Base-by-base conservation (phyloP, 225 moss, liverwort and hornwort species). In the Anthoceros angustus region DNA sequence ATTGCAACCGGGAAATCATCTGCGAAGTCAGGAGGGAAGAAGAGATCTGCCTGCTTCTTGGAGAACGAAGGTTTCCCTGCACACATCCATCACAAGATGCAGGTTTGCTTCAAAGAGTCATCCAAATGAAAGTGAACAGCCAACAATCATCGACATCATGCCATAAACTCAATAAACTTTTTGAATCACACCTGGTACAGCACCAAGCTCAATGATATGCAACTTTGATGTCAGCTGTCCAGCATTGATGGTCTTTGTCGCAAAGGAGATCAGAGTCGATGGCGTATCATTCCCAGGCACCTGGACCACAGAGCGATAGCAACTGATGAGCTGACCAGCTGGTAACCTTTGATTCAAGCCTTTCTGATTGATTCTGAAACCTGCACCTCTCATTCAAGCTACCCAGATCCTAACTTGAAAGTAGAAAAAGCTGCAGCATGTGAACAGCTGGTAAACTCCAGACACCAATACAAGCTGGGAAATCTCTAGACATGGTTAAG, bases 1-100 rank as follows among this genome's bases (percentile, higher is more conserved):
- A 98, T 92, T 60, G 98, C 89, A 50, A 98, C 98, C 14, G 98
- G 98, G 64, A 98, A 98, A 74, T 98, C 98, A 69, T 98, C 98
- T 72, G 98, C 98, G 43, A 98, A 98, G 64, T 98, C 98, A 25
- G 98, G 98, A 55, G 98, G 98, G 65, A 98, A 98, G 70, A 98
- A 98, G 24, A 98, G 74, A 73, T 98, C 98, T 66, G 98, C 92
- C 61, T 89, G 81, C 77, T 98, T 98, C 80, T 98, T 98, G 23
- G 92, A 65, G 74, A 98, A 98, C 14, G 89, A 77, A 63, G 76
- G 87, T 80, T 83, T 86, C 60, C 95, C 95, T 95, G 77, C 72
- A 75, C 64, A 9, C 76, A 70, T 72, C 49, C 15, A 10, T 10
- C 40, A 6, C 68, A 60, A 69, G 26, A 65, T 26, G 12, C 8